A percentile compares a stretch with the other conserved stretches of the same genome.
phyloP scores from a whole-genome alignment of 768 basidiomycete species.

The Suillus variegatus region DNA sequence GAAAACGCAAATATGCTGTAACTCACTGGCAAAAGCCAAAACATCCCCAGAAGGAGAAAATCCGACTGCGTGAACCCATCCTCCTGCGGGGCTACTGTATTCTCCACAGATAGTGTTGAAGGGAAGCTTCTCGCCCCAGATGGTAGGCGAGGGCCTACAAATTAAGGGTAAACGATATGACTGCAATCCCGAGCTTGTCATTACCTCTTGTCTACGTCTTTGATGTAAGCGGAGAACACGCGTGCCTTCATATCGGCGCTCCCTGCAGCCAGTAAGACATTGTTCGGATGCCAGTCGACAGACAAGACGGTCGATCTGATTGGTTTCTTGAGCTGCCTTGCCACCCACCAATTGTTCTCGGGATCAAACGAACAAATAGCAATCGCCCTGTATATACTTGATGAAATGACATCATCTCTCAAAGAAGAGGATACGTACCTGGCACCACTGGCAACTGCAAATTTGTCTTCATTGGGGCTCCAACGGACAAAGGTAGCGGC shows the following conservation, averaged over 20 bases:
- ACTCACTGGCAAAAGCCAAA: slow-evolving; percentile 90
- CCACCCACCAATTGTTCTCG: slow-evolving; percentile 99
- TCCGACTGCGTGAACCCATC: slow-evolving; percentile 95
- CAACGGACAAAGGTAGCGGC: slow-evolving; percentile 95
- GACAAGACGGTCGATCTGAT: slow-evolving; percentile 92
- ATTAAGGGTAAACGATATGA: slow-evolving; percentile 9
- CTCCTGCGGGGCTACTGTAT: slow-evolving; percentile 84
- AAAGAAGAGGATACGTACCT: slow-evolving; percentile 48
- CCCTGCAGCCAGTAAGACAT: slow-evolving; percentile 95
- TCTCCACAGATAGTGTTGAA: slow-evolving; percentile 98
- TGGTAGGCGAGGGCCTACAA: slow-evolving; percentile 76
- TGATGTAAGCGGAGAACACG: slow-evolving; percentile 98
- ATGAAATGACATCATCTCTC: background rate
- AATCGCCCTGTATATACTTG: slow-evolving; percentile 64
- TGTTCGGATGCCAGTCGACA: slow-evolving; percentile 99
- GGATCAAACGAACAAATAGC: slow-evolving; percentile 96
- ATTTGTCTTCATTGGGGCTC: slow-evolving; percentile 98
- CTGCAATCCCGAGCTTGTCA: slow-evolving; percentile 16
- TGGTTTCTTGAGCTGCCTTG: slow-evolving; percentile 96
- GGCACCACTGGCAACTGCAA: slow-evolving; percentile 96
- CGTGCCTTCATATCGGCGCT: slow-evolving; percentile 97
- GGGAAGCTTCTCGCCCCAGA: slow-evolving; percentile 98
- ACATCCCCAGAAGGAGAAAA: slow-evolving; percentile 97
- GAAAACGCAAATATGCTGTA: background rate
- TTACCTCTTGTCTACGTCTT: slow-evolving; percentile 93